A percentile compares a stretch with the other conserved stretches of the same genome.
These are phyloP conservation scores for Saprolegnia diclina DNA, from an alignment of 352 stramenopile genomes.

Conservation along the genomic window DNA sequence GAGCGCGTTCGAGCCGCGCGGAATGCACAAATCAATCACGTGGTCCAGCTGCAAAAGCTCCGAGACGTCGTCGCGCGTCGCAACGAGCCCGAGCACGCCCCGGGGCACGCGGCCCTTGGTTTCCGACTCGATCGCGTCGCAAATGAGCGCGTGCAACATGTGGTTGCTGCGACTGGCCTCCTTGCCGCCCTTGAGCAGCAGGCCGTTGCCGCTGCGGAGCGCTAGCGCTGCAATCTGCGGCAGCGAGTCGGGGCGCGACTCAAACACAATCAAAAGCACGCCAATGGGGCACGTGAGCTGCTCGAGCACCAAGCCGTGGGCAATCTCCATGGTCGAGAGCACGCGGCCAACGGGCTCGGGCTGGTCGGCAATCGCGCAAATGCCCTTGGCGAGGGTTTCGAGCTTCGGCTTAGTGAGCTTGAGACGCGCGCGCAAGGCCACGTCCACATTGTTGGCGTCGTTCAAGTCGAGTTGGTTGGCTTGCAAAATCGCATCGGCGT, in stretches of 20 bases:
- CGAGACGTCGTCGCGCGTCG: conserved; percentile 88
- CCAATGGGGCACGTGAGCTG: conserved; percentile 95
- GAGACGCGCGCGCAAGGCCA: conserved; percentile 60
- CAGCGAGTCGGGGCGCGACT: conserved; percentile 94
- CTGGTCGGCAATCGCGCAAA: conserved; percentile 86
- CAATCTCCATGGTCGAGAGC: conserved; percentile 83
- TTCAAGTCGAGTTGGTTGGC: conserved; percentile 90
- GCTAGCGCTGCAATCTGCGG: conserved; percentile 95
- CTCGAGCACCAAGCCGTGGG: conserved; percentile 87
- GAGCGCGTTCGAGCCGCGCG: conserved; percentile 92
- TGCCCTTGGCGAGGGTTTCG: conserved; percentile 90
- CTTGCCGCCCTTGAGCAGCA: conserved; percentile 97
- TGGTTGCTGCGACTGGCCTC: conserved; percentile 89
- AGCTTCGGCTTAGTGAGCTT: conserved; percentile 93
- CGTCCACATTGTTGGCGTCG: conserved; percentile 62
- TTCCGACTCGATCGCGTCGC: conserved; percentile 87
- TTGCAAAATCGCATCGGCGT: conserved; percentile 82
- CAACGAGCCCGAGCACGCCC: conserved; percentile 94
- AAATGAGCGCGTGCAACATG: conserved; percentile 91
- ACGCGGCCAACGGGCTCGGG: conserved; percentile 71
- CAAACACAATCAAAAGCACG: conserved; percentile 98
- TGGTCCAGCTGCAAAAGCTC: conserved; percentile 93
- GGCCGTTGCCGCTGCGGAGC: conserved; percentile 93
- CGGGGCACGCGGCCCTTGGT: conserved; percentile 83
- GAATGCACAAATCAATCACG: conserved; percentile 98